Conservation (phyloP, 2,329 filamentous ascomycete genomes). For the Stagonosporopsis rhizophila region DNA sequence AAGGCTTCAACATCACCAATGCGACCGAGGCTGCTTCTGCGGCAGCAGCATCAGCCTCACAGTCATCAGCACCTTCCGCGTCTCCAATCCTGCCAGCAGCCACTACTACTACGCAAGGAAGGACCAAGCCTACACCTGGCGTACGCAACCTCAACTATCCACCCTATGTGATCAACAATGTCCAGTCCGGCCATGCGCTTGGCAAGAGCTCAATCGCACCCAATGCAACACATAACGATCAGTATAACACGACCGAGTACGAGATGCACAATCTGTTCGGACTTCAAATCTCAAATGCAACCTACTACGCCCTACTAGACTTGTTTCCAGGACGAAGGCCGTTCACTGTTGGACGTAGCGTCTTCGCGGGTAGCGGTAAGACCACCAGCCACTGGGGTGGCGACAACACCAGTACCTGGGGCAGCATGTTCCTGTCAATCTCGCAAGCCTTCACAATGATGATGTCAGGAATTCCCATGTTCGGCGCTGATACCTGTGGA, state of each 20-base stretch:
- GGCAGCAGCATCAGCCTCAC: slow-evolving; percentile 59
- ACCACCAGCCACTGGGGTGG: slow-evolving; percentile 65
- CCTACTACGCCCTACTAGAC: slow-evolving; percentile 67
- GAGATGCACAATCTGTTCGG: slow-evolving; percentile 77
- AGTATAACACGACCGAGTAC: slow-evolving; percentile 66
- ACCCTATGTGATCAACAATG: slow-evolving; percentile 76
- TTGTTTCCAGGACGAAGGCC: slow-evolving; percentile 59
- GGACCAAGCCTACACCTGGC: slow-evolving; percentile 66
- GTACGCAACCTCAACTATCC: slow-evolving; percentile 71
- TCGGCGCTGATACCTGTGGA: slow-evolving; percentile 66
- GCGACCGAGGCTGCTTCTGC: slow-evolving; percentile 67
- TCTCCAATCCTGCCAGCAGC: slow-evolving; percentile 31
- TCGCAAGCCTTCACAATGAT: slow-evolving; percentile 75
- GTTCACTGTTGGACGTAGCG: slow-evolving; percentile 21
- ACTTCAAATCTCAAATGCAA: slow-evolving; percentile 23
- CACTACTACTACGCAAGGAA: slow-evolving; percentile 55
- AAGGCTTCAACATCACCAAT: slow-evolving; percentile 72
- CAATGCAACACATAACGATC: slow-evolving; percentile 76
- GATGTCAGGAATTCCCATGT: slow-evolving; percentile 76
- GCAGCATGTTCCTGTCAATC: slow-evolving; percentile 75
- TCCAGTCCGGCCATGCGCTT: slow-evolving; percentile 72
- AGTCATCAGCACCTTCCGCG: slow-evolving; percentile 52
- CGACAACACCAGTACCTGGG: slow-evolving; percentile 71
- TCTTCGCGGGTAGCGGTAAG: slow-evolving; percentile 24
- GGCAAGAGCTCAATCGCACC: slow-evolving; percentile 68